phyloP scores from a whole-genome alignment of 108 stramenopile species.

The Skeletonema menzelii region DNA sequence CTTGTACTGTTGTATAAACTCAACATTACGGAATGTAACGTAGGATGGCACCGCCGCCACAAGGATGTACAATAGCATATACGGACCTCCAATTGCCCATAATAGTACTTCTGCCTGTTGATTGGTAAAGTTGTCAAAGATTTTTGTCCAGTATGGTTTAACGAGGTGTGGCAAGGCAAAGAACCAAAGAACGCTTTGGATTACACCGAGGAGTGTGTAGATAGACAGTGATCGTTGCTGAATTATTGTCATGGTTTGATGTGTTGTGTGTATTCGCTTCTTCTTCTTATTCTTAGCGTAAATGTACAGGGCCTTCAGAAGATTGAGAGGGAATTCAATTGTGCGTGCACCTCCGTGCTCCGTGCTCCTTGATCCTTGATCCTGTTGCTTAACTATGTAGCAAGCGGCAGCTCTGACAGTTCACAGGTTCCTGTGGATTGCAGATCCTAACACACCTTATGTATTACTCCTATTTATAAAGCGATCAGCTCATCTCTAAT shows the following conservation, averaged over 20 bases:
- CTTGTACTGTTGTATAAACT: constrained; percentile 37
- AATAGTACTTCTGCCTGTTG: constrained; percentile 12
- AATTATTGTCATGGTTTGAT: background rate
- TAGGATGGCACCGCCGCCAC: constrained; percentile 29
- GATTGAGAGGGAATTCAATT: too few relatives aligned
- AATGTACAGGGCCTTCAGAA: too few relatives aligned
- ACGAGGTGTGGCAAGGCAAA: constrained; percentile 21
- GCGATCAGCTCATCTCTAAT: too few relatives aligned
- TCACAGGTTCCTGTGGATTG: too few relatives aligned
- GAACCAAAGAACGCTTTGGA: constrained; percentile 33
- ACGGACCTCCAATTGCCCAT: constrained; percentile 6
- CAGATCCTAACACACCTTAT: too few relatives aligned
- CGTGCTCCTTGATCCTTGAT: too few relatives aligned
- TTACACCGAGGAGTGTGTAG: constrained; percentile 28
- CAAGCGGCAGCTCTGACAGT: too few relatives aligned
- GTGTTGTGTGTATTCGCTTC: background rate
- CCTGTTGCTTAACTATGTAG: too few relatives aligned
- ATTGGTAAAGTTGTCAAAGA: constrained; percentile 8
- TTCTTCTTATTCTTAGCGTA: too few relatives aligned
- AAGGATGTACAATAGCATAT: constrained; percentile 11
- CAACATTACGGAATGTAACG: constrained; percentile 6
- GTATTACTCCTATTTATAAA: too few relatives aligned
- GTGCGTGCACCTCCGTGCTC: too few relatives aligned
- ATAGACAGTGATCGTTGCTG: constrained; percentile 23
- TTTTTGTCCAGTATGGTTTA: constrained; percentile 13